Evolutionary conservation across 805 yeast genomes (phyloP).

Genomic region (Monosporozyma servazzii): DNA sequence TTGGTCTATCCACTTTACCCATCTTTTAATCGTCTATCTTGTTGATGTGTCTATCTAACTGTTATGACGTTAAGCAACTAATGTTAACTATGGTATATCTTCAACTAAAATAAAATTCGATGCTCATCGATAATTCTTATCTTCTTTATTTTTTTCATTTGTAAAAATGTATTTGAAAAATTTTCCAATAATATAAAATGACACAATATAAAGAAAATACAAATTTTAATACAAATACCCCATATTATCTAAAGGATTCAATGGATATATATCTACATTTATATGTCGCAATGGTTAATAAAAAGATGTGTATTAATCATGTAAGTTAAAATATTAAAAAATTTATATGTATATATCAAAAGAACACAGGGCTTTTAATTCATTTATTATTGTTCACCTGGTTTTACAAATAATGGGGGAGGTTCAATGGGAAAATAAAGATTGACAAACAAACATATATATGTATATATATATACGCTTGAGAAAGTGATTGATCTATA

Average conservation of each 20-base stretch:
- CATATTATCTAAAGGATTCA: no score
- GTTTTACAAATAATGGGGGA: not conserved
- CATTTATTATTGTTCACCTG: not conserved
- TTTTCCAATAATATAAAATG: not conserved
- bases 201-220: not conserved
- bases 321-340: not conserved
- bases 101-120: not conserved
- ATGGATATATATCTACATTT: not conserved
- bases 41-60: not conserved
- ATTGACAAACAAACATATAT: no score
- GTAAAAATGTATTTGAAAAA: not conserved
- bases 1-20: constrained; percentile 35
- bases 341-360: not conserved
- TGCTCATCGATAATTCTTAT: constrained; percentile 5
- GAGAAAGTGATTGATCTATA: not conserved
- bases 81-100: not conserved
- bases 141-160: not conserved
- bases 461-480: no score
- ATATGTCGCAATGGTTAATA: not conserved
- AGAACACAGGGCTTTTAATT: not conserved
- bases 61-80: not conserved
- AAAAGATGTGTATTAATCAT: not conserved
- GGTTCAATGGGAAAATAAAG: not conserved
- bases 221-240: not conserved
- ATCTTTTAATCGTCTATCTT: not conserved